Evolutionary conservation across 2,329 filamentous ascomycete species (phyloP), one percentile per base, ranked within the genome.

Genomic region (Alternaria tenuissima): DNA sequence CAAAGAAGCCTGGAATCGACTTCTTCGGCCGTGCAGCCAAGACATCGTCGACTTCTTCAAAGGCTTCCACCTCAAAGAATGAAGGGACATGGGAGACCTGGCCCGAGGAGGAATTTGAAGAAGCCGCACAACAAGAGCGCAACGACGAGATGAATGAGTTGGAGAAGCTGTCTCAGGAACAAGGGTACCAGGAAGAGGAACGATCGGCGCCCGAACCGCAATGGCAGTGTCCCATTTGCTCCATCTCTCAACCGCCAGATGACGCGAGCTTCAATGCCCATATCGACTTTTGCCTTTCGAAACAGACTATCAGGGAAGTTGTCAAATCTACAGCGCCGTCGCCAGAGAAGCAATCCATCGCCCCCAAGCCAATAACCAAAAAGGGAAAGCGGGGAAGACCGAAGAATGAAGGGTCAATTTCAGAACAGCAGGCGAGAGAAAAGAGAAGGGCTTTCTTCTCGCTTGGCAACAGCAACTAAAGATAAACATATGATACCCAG

Each of bases 171-270:
- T 89, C 87, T 53, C 89, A 91, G 69, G 85, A 88, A 62, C 78
- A 84, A 55, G 71, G 72, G 48, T 67, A 67, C 39, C 42, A 63
- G 5, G 56, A 66, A 32, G 41, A 57, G 1, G 28, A 62, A 7
- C 41, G 61, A n/a, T 34, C 60, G 8, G 34, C 61, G 24, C 56
- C 70, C 46, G 69, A 73, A 60, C 66, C 68, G 48, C 72, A 88
- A 47, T 98, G 94, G 94, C 85, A 90, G 38, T 99, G 95, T 76
- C 95, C 95, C 0, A 91, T 98, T 44, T 99, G 95, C 76, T 80
- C 82, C n/a, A 83, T 89, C 16, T 89, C 92, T 0, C 94, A 97
- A 72, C 72, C 82, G 0, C 87, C 93, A 0, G 85, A 94, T 51
- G 93, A 97, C 75, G 85, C 84, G 46, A 81, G 81, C 0, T 96